Base-by-base conservation (phyloP, 2,329 filamentous ascomycete species). In the Xylaria sp. region DNA sequence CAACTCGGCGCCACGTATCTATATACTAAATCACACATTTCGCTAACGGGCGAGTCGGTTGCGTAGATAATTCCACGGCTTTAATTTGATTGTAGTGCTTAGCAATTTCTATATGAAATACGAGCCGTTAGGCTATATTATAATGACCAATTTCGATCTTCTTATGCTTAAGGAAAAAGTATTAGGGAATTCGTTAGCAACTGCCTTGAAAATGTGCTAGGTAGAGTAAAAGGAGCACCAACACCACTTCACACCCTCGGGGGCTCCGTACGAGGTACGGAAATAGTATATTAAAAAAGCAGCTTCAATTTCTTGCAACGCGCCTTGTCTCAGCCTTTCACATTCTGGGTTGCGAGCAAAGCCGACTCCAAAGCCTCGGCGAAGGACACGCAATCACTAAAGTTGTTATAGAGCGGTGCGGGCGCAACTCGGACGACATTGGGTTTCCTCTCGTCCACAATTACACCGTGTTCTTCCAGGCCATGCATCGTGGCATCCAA, bases 391-490 rank as follows among this genome's bases (percentile, higher is more conserved):
- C 85, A 76, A 61, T 93, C 91, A 33, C 75, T 74, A 72, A 87
- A 92, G 0, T 81, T 85, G 71, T 93, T 93, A 76, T 93, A 94
- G 60, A 93, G 71, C 17, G 90, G 90, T 21, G 88, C 86, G 1
- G 90, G 90, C 11, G 90, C 90, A 4, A 93, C 87, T 15, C 90
- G 80, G 40, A 94, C 83, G 11, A 93, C 90, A 74, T 93, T 86
- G 4, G 90, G 91, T 71, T 86, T 86, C 61, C 90, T 79, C 78
- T 93, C 90, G 72, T 94, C 90, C 35, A 92, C 83, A 1, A 93
- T 83, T 1, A 93, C 84, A 3, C 85, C 86, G 8, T 81, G 77
- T 33, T 81, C 77, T 67, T 90, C 85, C 11, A 93, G 75, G 49
- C 80, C 78, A 58, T 83, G 76, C 76, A 91, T 85, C 4, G 92